These are phyloP conservation scores for Mucor mucedo DNA, from an alignment of 371 early-diverging fungal species.

Conservation along the genomic window DNA sequence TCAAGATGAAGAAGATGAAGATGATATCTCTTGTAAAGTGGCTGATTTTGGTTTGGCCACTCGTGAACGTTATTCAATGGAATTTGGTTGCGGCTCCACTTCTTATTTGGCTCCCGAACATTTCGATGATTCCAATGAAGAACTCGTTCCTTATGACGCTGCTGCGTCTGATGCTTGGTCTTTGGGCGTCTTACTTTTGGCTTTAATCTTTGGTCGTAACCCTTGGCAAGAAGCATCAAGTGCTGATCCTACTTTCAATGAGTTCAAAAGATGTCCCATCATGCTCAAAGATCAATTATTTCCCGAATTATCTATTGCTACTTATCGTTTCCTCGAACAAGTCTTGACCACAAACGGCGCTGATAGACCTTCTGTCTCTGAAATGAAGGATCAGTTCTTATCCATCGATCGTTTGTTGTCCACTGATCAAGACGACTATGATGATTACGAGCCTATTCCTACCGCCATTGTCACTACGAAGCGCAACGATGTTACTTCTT, in stretches of 20 bases:
- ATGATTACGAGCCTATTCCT: slow-evolving; percentile 44
- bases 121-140: slow-evolving; percentile 51
- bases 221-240: slow-evolving; percentile 77
- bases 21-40: slow-evolving; percentile 66
- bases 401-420: slow-evolving; percentile 32
- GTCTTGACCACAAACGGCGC: slow-evolving; percentile 32
- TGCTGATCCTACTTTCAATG: slow-evolving; percentile 58
- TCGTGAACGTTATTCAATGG: slow-evolving; percentile 67
- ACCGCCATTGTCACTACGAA: slow-evolving; percentile 27
- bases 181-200: slow-evolving; percentile 76
- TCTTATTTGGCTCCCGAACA: slow-evolving; percentile 73
- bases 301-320: slow-evolving; percentile 45
- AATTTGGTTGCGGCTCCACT: slow-evolving; percentile 81
- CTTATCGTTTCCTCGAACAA: slow-evolving; percentile 43
- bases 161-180: slow-evolving; percentile 81
- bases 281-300: slow-evolving; percentile 58
- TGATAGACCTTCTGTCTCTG: slow-evolving; percentile 42
- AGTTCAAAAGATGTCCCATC: slow-evolving; percentile 56
- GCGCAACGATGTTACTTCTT: slow-evolving; percentile 31
- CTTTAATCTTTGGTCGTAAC: slow-evolving; percentile 77
- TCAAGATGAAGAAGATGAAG: slow-evolving; percentile 38
- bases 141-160: slow-evolving; percentile 58
- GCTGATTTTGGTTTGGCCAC: slow-evolving; percentile 90
- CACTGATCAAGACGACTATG: slow-evolving; percentile 39
- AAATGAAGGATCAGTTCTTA: slow-evolving; percentile 42